phyloP scores from a whole-genome alignment of 345 rosid genomes.

The Adansonia digitata region DNA sequence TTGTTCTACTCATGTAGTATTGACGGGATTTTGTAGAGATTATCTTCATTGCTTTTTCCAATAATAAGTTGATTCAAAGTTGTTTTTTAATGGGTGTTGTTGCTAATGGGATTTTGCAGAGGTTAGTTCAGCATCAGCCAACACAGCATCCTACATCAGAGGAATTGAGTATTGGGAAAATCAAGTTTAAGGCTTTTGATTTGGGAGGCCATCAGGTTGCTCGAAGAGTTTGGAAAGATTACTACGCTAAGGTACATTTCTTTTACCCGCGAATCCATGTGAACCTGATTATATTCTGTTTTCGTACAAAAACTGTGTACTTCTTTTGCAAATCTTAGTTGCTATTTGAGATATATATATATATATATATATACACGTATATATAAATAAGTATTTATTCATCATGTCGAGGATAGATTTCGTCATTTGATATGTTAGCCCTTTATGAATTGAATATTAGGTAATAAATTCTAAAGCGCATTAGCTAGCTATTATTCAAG shows the following conservation, averaged over 20 bases:
- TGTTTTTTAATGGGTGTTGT: neutral
- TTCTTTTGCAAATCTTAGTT: neutral
- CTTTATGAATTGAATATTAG: neutral
- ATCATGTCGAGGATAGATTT: neutral
- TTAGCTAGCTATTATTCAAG: neutral
- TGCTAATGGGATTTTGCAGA: slow-evolving; percentile 31
- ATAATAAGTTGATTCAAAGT: neutral
- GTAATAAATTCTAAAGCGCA: neutral
- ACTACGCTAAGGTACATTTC: slow-evolving; percentile 60
- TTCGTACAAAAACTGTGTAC: neutral
- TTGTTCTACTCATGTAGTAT: neutral
- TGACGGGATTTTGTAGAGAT: slow-evolving; percentile 5
- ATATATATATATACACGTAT: too few species aligned
- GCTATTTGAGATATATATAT: neutral
- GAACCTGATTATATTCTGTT: neutral
- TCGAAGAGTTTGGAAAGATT: slow-evolving; percentile 81
- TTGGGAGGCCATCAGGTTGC: slow-evolving; percentile 91
- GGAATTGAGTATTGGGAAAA: slow-evolving; percentile 77
- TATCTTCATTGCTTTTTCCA: neutral
- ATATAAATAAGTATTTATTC: neutral
- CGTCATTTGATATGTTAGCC: neutral
- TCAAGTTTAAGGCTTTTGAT: slow-evolving; percentile 81
- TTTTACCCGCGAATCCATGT: neutral
- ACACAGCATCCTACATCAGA: slow-evolving; percentile 81
- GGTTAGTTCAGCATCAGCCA: slow-evolving; percentile 81